Conservation (phyloP, 140 eudicot genomes). For the Ambrosia hybrid region DNA sequence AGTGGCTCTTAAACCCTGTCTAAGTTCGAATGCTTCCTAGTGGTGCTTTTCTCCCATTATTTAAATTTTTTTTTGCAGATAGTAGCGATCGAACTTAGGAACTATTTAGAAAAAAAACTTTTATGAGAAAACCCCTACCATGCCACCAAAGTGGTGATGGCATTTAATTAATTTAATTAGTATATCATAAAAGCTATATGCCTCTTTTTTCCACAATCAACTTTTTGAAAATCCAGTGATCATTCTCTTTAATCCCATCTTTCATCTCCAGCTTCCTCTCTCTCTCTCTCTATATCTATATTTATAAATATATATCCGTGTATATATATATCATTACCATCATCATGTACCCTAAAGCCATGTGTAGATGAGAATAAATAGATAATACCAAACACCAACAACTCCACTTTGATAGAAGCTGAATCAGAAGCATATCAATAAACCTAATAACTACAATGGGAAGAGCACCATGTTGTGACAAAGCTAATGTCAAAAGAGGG, state of each 20-base stretch:
- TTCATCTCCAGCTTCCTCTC: constrained; percentile 55
- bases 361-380: constrained; percentile 39
- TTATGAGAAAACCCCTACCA: no score
- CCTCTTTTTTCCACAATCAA: constrained; percentile 45
- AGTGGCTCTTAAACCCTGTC: no score
- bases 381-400: constrained; percentile 44
- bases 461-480: constrained; percentile 95
- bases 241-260: constrained; percentile 46
- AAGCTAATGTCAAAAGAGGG: constrained; percentile 83
- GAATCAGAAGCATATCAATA: constrained; percentile 16
- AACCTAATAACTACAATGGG: constrained; percentile 53
- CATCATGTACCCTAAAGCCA: constrained; percentile 28
- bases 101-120: no score
- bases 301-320: constrained; percentile 16
- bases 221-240: constrained; percentile 52
- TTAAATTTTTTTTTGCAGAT: no score
- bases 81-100: no score
- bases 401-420: constrained; percentile 37
- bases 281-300: constrained; percentile 16
- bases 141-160: no score
- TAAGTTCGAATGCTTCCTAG: no score
- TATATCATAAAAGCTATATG: constrained; percentile 24
- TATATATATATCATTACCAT: constrained; percentile 13
- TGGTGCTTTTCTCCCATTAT: no score
- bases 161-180: not conserved